Base-by-base conservation (phyloP, 176 grass and related monocot species). In the Triticum turgidum region DNA sequence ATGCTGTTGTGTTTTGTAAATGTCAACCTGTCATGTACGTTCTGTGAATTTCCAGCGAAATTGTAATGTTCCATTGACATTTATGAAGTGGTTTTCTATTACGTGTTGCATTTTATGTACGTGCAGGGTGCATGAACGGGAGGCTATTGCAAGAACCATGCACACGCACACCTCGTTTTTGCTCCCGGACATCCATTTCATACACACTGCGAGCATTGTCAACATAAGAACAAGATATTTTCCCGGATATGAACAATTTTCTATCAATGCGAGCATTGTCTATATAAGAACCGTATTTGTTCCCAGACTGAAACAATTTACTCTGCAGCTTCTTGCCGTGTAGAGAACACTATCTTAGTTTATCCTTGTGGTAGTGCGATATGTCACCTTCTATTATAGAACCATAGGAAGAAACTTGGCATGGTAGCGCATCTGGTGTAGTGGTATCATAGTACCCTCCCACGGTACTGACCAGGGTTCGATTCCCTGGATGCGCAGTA, bases 361-460 rank as follows among this genome's bases (percentile, higher is more conserved):
- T 18, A 51, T 14, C 10, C 1, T 17, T 54, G 15, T 18, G 51
- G 51, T 18, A 18, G 51, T 0, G 15, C 15, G 49, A 13, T 1
- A 13, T 1, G 11, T 13, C 3, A 4, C 0, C 0, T 47, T 13
- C 2, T 47, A 4, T 13, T 47, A 47, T 11, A 12, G 3, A 11
- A 3, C 9, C 41, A 44, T 44, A 44, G 29, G 0, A 18, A 0
- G 1, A 1, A 6, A 0, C 0, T 9, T 0, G 1, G 0, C 5
- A 6, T 1, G 0, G 0, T 7, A 56, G 96, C 96, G 93, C 96
- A 94, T 98, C 93, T 98, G 85, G 96, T 96, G 93, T 98, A 96
- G 94, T 92, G 90, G 92, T 96, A 98, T 94, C 93, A 98, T 98
- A 98, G 93, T 96, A 98, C 96, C 92, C 92, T 96, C 96, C 96